Evolutionary conservation across 148 eudicot genomes (phyloP).

Genomic region (Diospyros kaki): DNA sequence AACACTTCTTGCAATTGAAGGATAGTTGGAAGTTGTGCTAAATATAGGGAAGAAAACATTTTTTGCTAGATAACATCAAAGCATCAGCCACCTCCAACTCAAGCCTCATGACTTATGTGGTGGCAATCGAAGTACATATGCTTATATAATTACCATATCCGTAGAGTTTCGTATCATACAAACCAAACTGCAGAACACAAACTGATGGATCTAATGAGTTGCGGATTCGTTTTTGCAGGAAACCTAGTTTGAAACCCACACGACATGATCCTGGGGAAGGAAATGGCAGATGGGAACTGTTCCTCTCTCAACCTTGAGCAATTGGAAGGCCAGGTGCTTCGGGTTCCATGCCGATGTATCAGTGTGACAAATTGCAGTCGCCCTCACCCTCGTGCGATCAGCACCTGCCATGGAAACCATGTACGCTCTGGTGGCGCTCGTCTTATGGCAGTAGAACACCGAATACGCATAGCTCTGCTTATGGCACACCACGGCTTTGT

Average conservation of each 20-base stretch:
- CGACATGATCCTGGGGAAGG: constrained; percentile 25
- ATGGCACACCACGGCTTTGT: constrained; percentile 31
- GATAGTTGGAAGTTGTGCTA: background rate
- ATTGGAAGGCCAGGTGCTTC: constrained; percentile 32
- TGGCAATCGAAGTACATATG: too few relatives aligned
- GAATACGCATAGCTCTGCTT: constrained; percentile 35
- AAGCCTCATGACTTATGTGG: background rate
- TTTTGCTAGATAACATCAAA: background rate
- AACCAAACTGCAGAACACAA: background rate
- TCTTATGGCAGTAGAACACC: constrained; percentile 36
- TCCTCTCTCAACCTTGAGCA: constrained; percentile 37
- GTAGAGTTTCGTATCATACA: background rate
- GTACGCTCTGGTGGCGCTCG: constrained; percentile 19
- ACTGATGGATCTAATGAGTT: background rate
- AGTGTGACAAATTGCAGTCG: constrained; percentile 31
- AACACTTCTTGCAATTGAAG: background rate
- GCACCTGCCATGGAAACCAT: constrained; percentile 27
- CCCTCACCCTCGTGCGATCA: constrained; percentile 18
- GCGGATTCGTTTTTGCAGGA: background rate
- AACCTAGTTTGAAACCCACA: constrained; percentile 21
- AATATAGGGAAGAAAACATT: background rate
- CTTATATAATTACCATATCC: background rate
- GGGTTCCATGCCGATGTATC: constrained; percentile 50
- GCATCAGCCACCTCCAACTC: background rate
- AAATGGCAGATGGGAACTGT: constrained; percentile 26